Evolutionary conservation across 257 asterid species (phyloP), one percentile per base, ranked within the genome.

Genomic region (Echites panduratus): DNA sequence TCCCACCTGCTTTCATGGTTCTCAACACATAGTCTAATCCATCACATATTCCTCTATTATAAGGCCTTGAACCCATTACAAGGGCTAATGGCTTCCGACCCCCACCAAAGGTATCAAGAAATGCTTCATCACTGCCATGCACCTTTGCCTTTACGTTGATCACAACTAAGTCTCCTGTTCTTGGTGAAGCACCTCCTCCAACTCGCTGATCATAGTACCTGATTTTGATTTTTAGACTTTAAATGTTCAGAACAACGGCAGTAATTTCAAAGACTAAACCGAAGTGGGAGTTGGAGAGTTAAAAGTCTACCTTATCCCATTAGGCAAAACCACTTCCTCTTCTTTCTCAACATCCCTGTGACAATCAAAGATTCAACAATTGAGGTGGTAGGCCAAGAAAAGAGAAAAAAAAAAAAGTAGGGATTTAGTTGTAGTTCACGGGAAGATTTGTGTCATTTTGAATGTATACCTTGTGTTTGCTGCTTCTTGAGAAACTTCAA

Each of bases 1-100:
- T 90, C 48, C 96, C 98, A 63, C 97, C 96, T 2, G 92, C 95
- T 52, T 84, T 90, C 93, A 93, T 90, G 22, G 80, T 74, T 76
- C 70, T 84, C 61, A 93, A 58, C 0, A 85, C 89, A 76, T 65
- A 74, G 44, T 93, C 95, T 41, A 93, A 76, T 24, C 97, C 98
- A 83, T 93, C 98, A 81, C 96, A 90, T 26, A 90, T 84, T 40
- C 98, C 97, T 71, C 73, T 87, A 52, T 83, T 89, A 9, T 90
- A 93, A 66, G 97, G 96, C 84, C 89, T 86, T 73, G 97, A 86
- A 2, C 97, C 96, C 87, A 93, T 75, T 19, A 90, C 95, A 32
- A 93, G 90, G 3, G 93, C 98, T 74, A 93, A 9, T 19, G 97
- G 85, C 79, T 79, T 85, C 75, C 78, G 82, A 8, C 75, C 87